phyloP scores from a whole-genome alignment of 257 asterid species.

The Jacaranda mimosifolia region DNA sequence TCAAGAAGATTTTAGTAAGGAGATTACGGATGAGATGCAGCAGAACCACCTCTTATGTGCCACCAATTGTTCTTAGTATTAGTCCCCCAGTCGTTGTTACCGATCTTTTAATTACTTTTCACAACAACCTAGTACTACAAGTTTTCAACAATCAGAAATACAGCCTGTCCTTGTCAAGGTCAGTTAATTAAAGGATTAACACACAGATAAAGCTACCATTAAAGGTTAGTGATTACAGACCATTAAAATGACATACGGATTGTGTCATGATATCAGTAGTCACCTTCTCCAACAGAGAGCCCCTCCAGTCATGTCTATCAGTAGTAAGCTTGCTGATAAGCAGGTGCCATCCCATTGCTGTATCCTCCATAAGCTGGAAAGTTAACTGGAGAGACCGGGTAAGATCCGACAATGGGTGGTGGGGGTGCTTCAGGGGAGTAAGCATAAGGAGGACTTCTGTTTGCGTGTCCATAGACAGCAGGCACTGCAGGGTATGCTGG shows the following conservation, averaged over 20 bases:
- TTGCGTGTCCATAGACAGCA: constrained; percentile 52
- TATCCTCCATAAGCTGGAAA: constrained; percentile 83
- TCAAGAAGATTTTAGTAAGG: neutral
- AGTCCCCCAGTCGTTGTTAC: constrained; percentile 21
- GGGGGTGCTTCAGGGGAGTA: constrained; percentile 91
- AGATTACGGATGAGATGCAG: neutral
- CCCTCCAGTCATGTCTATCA: constrained; percentile 63
- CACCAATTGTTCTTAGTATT: constrained; percentile 36
- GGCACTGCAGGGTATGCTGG: constrained; percentile 84
- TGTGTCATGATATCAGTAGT: constrained; percentile 84
- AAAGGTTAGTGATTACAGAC: constrained; percentile 96
- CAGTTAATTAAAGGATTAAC: constrained; percentile 76
- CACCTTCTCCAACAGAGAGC: constrained; percentile 49
- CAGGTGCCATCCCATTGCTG: constrained; percentile 77
- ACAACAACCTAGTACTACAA: constrained; percentile 79
- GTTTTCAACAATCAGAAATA: constrained; percentile 82
- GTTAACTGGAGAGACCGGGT: constrained; percentile 77
- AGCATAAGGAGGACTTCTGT: constrained; percentile 77
- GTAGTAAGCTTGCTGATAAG: constrained; percentile 98
- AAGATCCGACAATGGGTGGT: constrained; percentile 58
- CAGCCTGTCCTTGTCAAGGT: constrained; percentile 83
- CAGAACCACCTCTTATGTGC: neutral
- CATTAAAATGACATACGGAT: constrained; percentile 66
- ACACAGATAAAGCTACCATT: constrained; percentile 88
- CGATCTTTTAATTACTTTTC: constrained; percentile 57